Base-by-base conservation (phyloP, 768 basidiomycete species). In the Antrodiella citrinella region DNA sequence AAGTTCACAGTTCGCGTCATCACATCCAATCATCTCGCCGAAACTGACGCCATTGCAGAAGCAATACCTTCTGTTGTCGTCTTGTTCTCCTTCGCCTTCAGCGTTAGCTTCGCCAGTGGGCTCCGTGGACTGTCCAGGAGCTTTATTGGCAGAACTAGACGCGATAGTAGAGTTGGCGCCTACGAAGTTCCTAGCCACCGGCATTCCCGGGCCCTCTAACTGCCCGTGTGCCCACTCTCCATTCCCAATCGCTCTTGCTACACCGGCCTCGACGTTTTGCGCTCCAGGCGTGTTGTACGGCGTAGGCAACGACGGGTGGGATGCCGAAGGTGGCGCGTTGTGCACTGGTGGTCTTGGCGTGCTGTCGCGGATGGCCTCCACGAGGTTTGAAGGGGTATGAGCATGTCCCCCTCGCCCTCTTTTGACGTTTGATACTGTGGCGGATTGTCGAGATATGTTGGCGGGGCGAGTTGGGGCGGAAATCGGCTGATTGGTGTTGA, bases 11-110 rank as follows among this genome's bases (percentile, higher is more conserved):
- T 75, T 72, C 15, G 72, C 69, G 59, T 84, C 88, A 64, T 96
- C 92, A 64, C 92, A 96, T 20, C 84, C 92, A 58, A 96, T 89
- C 92, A 96, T 95, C 69, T 93, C 86, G 30, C 93, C 93, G 58
- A 85, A 93, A 60, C 89, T 91, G 52, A 82, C 75, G 15, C 85
- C 72, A 56, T 88, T 75, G 65, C 93, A 97, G 71, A 83, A 76
- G 67, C 93, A 97, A 62, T 97, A 95, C 12, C 76, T 75, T 58
- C 73, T 78, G 47, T 76, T 71, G 59, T 80, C 76, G 43, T 76
- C 77, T 15, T 69, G 74, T 44, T 75, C 76, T 3, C 75, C 86
- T 39, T 83, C 87, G 10, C 41, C 67, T 26, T 74, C 77, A 0
- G 68, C 70, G 3, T 63, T 65, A 0, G 61, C 74, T 13, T 73